Evolutionary conservation across 2,329 filamentous ascomycete genomes (phyloP).

Genomic region (Xylariaceae sp.): DNA sequence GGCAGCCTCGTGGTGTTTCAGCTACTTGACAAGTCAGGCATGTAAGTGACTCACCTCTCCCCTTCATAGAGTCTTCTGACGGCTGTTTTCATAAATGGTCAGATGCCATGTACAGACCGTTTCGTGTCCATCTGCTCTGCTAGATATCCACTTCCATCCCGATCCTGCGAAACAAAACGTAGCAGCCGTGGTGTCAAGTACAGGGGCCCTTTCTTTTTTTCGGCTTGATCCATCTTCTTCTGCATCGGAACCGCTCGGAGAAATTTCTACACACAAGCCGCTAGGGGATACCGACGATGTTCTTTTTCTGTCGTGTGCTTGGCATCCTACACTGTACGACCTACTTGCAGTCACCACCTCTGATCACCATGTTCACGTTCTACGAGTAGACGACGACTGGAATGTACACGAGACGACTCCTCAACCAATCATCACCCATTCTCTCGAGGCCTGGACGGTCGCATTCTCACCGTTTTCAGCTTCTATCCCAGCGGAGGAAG

Average conservation of each 20-base stretch:
- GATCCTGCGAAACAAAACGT: conserved; percentile 40
- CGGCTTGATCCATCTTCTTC: conserved; percentile 30
- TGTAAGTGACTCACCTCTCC: conserved; percentile 46
- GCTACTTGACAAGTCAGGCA: conserved; percentile 38
- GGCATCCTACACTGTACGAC: conserved; percentile 56
- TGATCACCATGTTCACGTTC: conserved; percentile 56
- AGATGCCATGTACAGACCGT: conserved; percentile 57
- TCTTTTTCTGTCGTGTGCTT: conserved; percentile 69
- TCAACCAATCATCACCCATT: conserved; percentile 42
- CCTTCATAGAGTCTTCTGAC: conserved; percentile 6
- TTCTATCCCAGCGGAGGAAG: not conserved
- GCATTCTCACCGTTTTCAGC: conserved; percentile 45
- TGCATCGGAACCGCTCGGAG: conserved; percentile 18
- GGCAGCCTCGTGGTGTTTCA: conserved; percentile 69
- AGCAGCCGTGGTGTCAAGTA: conserved; percentile 75
- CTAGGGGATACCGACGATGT: conserved; percentile 50
- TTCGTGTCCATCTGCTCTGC: conserved; percentile 65
- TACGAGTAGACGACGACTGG: conserved; percentile 43
- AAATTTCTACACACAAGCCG: conserved; percentile 41
- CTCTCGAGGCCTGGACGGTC: conserved; percentile 71
- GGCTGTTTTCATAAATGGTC: conserved; percentile 15
- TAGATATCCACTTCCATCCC: conserved; percentile 80
- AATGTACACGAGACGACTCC: conserved; percentile 27
- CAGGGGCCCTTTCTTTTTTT: conserved; percentile 65
- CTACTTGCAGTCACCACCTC: conserved; percentile 69